These are phyloP conservation scores for Lepraria neglecta DNA, from an alignment of 495 filamentous ascomycete species.

Conservation along the genomic window DNA sequence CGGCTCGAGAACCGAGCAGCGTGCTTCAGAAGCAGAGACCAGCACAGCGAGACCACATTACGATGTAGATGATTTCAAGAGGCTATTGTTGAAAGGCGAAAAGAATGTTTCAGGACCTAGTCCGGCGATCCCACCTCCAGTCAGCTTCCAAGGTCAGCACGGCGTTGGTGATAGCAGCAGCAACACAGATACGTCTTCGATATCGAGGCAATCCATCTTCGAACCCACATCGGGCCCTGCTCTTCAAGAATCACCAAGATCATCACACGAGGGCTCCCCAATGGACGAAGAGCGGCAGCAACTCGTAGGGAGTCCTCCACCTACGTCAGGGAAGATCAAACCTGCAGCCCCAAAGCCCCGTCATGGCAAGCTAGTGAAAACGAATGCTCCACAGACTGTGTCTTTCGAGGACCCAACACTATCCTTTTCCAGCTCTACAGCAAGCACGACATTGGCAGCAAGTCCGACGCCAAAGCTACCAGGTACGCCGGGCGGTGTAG, in stretches of 20 bases:
- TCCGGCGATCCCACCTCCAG: constrained; percentile 11
- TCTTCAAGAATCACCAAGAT: constrained; percentile 41
- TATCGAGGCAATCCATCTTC: constrained; percentile 43
- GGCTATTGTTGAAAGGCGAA: constrained; percentile 55
- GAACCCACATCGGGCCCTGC: constrained; percentile 29
- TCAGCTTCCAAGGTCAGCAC: constrained; percentile 21
- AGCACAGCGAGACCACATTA: constrained; percentile 34
- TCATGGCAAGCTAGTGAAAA: constrained; percentile 62
- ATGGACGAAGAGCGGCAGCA: constrained; percentile 38
- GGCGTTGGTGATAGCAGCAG: constrained; percentile 38
- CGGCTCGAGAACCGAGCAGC: background rate
- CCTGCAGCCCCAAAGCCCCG: constrained; percentile 57
- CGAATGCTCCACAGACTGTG: constrained; percentile 27
- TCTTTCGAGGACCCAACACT: constrained; percentile 30
- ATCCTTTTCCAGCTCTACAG: constrained; percentile 25
- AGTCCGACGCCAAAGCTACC: constrained; percentile 30
- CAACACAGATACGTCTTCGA: constrained; percentile 42
- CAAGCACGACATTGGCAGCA: constrained; percentile 30
- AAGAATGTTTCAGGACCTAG: constrained; percentile 9
- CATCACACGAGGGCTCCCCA: constrained; percentile 40
- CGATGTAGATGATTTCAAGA: constrained; percentile 58
- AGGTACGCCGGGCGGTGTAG: constrained; percentile 31
- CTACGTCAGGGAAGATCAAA: constrained; percentile 32
- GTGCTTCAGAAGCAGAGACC: background rate
- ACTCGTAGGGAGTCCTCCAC: constrained; percentile 28